Evolutionary conservation across 2,329 filamentous ascomycete species (phyloP), one percentile per base, ranked within the genome.

Genomic region (Ophiocordyceps polyrhachis-furcata): DNA sequence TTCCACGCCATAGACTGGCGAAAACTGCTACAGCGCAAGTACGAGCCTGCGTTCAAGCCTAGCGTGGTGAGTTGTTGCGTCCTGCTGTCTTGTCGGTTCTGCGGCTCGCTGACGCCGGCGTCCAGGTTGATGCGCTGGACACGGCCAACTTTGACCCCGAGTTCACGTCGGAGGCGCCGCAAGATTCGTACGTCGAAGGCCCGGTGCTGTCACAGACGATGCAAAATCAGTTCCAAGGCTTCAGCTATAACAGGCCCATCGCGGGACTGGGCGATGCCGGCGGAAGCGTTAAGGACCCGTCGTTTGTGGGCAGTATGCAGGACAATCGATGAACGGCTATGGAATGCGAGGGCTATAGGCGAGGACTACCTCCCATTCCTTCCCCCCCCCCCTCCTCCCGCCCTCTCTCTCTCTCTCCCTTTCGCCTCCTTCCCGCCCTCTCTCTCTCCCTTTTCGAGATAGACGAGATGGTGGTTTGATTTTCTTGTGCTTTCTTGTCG

Each of bases 1-100:
- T 96, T 98, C 74, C 88, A 95, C 58, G 89, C 85, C 61, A 96
- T 98, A 55, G 91, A 98, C 62, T 98, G 91, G 91, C 82, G 88
- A 55, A 96, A 96, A 68, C 72, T 98, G 48, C 69, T 98, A 49
- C 91, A 96, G 67, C 79, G 91, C 61, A 96, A 96, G 68, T 96
- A 96, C 59, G 89, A 96, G 68, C 91, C 91, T 48, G 88, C 85
- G 49, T 98, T 96, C 72, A 94, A 94, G 66, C 91, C 91, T 48
- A 93, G 79, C 61, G 88, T 94, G 70, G 84, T 93, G 77, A 66
- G 85, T 86, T 15, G n/a, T 35, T 12, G 7, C 13, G 12, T 29
- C 6, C n/a, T 28, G 25, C 7, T 32, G 13, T 32, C 31, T 14
- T 15, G 31, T 32, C 20, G 23, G 8, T 7, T 5, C 9, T 2